Evolutionary conservation across 306 rosid species (phyloP).

Genomic region (Purshia tridentata): DNA sequence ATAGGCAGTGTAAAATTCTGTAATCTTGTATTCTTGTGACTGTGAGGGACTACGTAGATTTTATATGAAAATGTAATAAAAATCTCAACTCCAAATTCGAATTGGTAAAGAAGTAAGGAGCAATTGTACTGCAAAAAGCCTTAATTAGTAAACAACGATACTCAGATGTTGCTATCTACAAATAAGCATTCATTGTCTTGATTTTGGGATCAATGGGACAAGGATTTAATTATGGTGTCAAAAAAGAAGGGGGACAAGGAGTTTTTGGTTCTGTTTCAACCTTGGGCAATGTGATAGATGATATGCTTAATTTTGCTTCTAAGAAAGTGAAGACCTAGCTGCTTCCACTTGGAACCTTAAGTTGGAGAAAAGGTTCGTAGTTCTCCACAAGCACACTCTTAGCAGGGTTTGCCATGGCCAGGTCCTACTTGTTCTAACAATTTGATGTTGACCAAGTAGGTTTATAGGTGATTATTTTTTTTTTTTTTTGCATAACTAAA

Average conservation of each 20-base stretch:
- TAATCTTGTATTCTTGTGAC: neutral
- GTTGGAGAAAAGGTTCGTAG: constrained; percentile 3
- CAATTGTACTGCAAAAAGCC: neutral
- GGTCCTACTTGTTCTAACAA: constrained; percentile 4
- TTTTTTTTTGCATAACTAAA: too few species aligned
- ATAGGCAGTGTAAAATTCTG: neutral
- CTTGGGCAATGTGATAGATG: neutral
- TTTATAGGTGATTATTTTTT: too few species aligned
- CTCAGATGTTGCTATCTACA: constrained; percentile 12
- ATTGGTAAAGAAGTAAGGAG: neutral
- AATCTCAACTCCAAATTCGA: neutral
- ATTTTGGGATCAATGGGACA: neutral
- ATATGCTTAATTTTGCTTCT: constrained; percentile 28
- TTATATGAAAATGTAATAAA: neutral
- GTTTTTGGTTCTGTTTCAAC: neutral
- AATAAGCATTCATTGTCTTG: constrained; percentile 14
- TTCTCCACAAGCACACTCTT: neutral
- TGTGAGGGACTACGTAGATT: neutral
- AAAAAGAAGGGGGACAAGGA: neutral
- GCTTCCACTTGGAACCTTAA: constrained; percentile 17
- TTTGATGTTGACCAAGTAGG: too few species aligned
- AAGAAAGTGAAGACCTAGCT: constrained; percentile 18
- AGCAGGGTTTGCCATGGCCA: neutral
- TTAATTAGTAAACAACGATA: neutral
- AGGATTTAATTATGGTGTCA: neutral